Conservation (phyloP, 306 rosid genomes). For the Astragalus glycyphyllos region DNA sequence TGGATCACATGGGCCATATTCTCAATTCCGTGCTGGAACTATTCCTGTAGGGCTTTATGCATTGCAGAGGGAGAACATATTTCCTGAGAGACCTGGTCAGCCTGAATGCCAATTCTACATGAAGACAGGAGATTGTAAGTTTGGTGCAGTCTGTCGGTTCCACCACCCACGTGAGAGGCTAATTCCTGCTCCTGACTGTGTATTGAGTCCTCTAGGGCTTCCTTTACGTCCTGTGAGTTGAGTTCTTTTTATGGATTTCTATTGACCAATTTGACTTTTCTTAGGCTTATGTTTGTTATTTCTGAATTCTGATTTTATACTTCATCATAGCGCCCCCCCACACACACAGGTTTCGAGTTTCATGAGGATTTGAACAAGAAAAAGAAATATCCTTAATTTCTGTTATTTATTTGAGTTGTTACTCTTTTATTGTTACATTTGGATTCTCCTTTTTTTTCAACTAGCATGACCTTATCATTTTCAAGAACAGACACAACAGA, state of each 20-base stretch:
- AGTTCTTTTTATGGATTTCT: slow-evolving; percentile 14
- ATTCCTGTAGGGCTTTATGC: slow-evolving; percentile 72
- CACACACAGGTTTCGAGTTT: neutral
- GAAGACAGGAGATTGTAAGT: slow-evolving; percentile 96
- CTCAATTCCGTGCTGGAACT: slow-evolving; percentile 63
- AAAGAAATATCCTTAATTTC: slow-evolving; percentile 9
- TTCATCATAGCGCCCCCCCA: neutral
- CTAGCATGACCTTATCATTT: slow-evolving; percentile 2
- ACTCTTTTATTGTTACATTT: neutral
- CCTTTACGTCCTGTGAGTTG: slow-evolving; percentile 89
- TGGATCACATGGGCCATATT: slow-evolving; percentile 70
- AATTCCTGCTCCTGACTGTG: slow-evolving; percentile 84
- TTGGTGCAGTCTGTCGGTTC: slow-evolving; percentile 87
- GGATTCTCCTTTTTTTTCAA: neutral
- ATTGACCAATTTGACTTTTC: slow-evolving; percentile 36
- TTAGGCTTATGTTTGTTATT: slow-evolving; percentile 13
- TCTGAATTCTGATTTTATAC: slow-evolving; percentile 25
- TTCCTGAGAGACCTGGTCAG: slow-evolving; percentile 97
- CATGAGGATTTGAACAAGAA: slow-evolving; percentile 14
- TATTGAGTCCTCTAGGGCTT: slow-evolving; percentile 86
- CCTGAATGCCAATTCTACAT: slow-evolving; percentile 96
- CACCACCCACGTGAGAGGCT: slow-evolving; percentile 87
- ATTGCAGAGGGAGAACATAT: slow-evolving; percentile 83
- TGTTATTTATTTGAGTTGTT: slow-evolving; percentile 2
- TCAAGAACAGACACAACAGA: slow-evolving; percentile 4